Evolutionary conservation across 2,329 filamentous ascomycete species (phyloP), one percentile per base, ranked within the genome.

Genomic region (Thermothelomyces thermophilus): DNA sequence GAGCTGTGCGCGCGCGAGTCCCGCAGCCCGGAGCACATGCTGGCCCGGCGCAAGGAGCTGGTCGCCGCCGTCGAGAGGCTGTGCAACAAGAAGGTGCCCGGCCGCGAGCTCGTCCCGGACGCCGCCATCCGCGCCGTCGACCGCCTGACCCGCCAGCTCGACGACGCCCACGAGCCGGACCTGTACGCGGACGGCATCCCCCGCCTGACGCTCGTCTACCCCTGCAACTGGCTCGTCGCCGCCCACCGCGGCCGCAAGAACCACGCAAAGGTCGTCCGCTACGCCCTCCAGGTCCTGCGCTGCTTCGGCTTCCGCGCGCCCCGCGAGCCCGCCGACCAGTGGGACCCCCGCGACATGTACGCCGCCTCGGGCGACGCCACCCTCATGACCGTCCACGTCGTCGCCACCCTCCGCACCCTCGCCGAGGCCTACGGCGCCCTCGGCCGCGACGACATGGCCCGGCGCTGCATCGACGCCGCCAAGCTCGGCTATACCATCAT

Each of bases 331-430:
- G 58, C 50, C 2, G 50, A 36, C 20, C 48, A 46, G 11, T 60
- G 56, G 58, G 56, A 56, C 17, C 63, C 60, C 13, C 50, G 50
- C 22, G 55, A 56, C 26, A 58, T 66, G 10, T 66, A 60, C 48
- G 50, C 48, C 14, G 46, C 45, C 17, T 53, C 56, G 2, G 56
- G 55, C 9, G 49, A 54, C 10, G 51, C 50, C 4, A 51, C 56
- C 14, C 37, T 68, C 16, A 64, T 66, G 53, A 66, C 65, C 14
- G 64, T 68, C 2, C 67, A 69, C 50, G 63, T 66, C 1, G 60
- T 67, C 22, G 63, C 60, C 22, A 64, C 63, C 3, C 50, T 69
- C 19, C 59, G 62, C 47, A 55, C 58, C 33, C 54, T 63, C 11
- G 59, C 60, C 0, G 63, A 66, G 31, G 63, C 66, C 3, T 63